Percentiles rank a stretch among this genome's conserved stretches.
Conservation (phyloP, 352 stramenopile genomes). For the Pythium brachiatum region DNA sequence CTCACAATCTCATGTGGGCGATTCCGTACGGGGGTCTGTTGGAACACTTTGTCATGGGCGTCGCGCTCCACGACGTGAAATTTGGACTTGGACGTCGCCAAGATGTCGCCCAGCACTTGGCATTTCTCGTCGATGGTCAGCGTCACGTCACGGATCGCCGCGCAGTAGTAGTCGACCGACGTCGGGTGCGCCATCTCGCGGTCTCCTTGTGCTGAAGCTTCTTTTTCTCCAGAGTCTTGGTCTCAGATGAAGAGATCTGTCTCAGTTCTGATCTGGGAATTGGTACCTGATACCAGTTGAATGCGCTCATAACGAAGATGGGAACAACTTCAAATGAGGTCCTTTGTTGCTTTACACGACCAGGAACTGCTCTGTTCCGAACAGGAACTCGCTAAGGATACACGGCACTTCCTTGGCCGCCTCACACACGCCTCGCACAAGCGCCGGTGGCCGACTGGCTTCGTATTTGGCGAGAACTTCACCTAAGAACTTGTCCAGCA, state of each 20-base stretch:
- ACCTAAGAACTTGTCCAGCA: constrained; percentile 1
- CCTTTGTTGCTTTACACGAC: neutral
- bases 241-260: constrained; percentile 8
- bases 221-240: neutral
- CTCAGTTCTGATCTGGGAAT: neutral
- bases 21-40: constrained; percentile 52
- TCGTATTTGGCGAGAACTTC: constrained; percentile 6
- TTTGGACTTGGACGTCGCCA: constrained; percentile 58
- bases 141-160: constrained; percentile 55
- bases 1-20: too few species aligned
- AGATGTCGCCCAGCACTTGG: constrained; percentile 64
- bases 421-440: constrained; percentile 1
- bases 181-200: constrained; percentile 20
- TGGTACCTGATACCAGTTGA: too few species aligned
- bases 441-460: neutral
- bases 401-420: constrained; percentile 9
- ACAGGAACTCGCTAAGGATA: constrained; percentile 7
- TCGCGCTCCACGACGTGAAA: constrained; percentile 41
- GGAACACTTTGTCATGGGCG: constrained; percentile 52
- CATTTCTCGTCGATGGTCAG: constrained; percentile 67
- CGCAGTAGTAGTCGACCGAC: constrained; percentile 37
- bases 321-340: too few species aligned
- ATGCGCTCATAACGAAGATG: too few species aligned
- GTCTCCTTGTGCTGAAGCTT: neutral
- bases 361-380: neutral